Evolutionary conservation across 495 filamentous ascomycete species (phyloP).

Genomic region (Halenospora varia): DNA sequence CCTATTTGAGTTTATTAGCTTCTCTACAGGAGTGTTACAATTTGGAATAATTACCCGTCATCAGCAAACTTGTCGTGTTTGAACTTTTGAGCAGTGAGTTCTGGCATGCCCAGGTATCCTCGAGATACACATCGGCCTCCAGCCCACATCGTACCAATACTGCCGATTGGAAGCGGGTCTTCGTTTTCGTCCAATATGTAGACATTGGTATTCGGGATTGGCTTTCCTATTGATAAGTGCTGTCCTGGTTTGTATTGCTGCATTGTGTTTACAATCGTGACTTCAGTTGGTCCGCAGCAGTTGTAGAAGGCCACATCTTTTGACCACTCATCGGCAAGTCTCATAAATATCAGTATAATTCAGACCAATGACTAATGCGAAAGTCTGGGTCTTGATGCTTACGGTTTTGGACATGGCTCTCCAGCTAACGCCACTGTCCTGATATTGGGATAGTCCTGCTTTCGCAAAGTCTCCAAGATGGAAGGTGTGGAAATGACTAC

Average conservation of each 20-base stretch:
- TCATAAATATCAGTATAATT: neutral
- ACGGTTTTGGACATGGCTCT: constrained; percentile 28
- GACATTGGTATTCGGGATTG: constrained; percentile 34
- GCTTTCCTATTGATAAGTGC: constrained; percentile 32
- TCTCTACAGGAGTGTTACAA: neutral
- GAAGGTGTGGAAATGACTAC: constrained; percentile 31
- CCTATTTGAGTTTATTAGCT: neutral
- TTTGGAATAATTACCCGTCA: constrained; percentile 27
- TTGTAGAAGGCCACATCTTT: constrained; percentile 15
- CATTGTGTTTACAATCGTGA: constrained; percentile 35
- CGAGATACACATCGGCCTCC: constrained; percentile 32
- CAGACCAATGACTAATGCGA: no score
- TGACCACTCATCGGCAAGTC: neutral
- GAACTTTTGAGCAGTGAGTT: constrained; percentile 29
- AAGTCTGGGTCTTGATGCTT: neutral
- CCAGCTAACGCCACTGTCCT: constrained; percentile 30
- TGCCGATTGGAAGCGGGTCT: constrained; percentile 29
- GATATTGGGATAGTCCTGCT: constrained; percentile 32
- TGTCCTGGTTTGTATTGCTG: constrained; percentile 28
- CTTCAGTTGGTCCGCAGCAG: constrained; percentile 37
- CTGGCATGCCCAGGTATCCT: constrained; percentile 34
- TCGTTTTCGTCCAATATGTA: constrained; percentile 35
- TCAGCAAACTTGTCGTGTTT: constrained; percentile 31
- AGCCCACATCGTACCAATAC: constrained; percentile 35
- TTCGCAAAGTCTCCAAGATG: constrained; percentile 26